Evolutionary conservation across 495 filamentous ascomycete genomes (phyloP), one percentile per base, ranked within the genome.

Genomic region (Penicillium arizonense): DNA sequence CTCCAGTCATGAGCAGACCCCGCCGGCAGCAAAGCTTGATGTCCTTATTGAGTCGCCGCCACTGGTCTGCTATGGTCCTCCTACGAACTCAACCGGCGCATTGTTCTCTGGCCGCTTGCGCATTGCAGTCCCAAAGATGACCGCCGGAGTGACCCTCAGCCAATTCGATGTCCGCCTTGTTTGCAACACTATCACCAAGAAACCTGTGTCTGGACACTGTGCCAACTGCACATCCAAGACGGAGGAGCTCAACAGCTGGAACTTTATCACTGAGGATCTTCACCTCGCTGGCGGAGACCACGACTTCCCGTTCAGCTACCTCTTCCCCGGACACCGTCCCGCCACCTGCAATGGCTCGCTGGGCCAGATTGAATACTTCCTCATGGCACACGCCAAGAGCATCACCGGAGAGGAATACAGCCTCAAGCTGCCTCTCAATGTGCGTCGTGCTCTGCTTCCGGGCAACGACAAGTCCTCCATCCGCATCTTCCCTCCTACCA

Each of bases 401-500:
- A 64, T 75, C n/a, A 68, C 68, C 26, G 79, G 84, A 39, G 86
- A 90, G 30, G 76, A 80, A 47, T 80, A 92, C 59, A 85, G 74
- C 53, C 75, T 88, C 59, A 73, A 82, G 20, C 82, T 84, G 50
- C 74, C 77, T 3, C 71, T 96, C 42, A 76, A 85, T 38, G 77
- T 96, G 55, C 82, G 84, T 67, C 90, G 94, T 42, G 86, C 91
- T 16, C 78, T 97, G 18, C 65, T 77, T 3, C 90, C 91, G 3
- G 85, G 87, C 50, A 85, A 88, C 64, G 83, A 87, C 56, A 84
- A 84, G 62, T 74, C 77, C 50, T 91, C 88, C 14, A 82, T 95
- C 43, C 91, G 94, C 58, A 87, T 97, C 55, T 99, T 99, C 73
- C 94, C 94, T 32, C 94, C 94, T 0, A 99, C 94, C 50, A 92